Evolutionary conservation across 139 green algal species (phyloP), one percentile per base, ranked within the genome.

Genomic region (Chlorella sorokiniana): DNA sequence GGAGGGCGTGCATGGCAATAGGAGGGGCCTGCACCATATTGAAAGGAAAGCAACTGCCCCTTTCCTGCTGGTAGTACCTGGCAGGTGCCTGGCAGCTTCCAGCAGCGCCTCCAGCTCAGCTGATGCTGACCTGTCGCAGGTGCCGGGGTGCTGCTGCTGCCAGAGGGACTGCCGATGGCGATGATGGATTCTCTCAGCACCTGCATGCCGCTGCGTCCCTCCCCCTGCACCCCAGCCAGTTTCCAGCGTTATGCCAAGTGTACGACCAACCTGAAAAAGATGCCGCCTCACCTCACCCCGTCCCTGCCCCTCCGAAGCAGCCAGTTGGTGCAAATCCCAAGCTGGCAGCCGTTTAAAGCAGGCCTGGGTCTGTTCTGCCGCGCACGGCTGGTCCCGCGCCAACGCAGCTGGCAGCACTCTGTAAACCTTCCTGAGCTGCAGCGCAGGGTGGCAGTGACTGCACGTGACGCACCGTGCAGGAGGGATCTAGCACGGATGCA

Each of bases 391-490:
- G 51, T 80, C 73, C 20, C 52, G 42, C 7, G 73, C 73, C 22
- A 80, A 54, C 5, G 52, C 73, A 22, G 73, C 73, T 4, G 73
- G 73, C 73, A 69, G 73, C 51, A 80, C 52, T 3, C 38, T 25
- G 73, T 51, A 80, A 9, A 80, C 11, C 54, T 70, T 68, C 37
- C 54, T 37, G 23, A 80, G 35, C 73, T 80, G 73, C 54, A 52
- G 7, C 38, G 14, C 33, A 31, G 29, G 33, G 33, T 44, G 35
- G 33, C 10, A 37, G 18, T 65, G 18, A n/a, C 11, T 65, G 4
- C 2, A 18, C 22, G 33, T 65, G 25, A 37, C 2, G 11, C 25
- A 8, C 4, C 59, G 5, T 3, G 59, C 59, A 38, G 59, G 22
- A 65, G 59, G 1, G 9, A 7, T 6, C 35, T 9, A 54, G 45